Conservation (phyloP, 305 asterid species). For the Ajuga reptans region DNA sequence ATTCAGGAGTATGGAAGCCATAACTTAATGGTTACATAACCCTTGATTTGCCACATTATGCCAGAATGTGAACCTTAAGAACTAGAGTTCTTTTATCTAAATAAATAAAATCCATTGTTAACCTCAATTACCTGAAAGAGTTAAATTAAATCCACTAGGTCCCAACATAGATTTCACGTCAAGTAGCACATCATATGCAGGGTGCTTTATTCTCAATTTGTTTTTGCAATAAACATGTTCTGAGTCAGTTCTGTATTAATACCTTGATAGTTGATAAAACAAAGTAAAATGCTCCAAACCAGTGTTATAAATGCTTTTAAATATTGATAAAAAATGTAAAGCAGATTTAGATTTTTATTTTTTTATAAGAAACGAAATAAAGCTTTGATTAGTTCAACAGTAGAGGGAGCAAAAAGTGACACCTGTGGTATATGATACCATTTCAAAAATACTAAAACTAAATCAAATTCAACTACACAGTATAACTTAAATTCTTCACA, state of each 20-base stretch:
- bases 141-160: not conserved
- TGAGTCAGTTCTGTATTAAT: not conserved
- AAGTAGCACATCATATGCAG: not conserved
- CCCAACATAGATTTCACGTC: constrained; percentile 1
- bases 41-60: not conserved
- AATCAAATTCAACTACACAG: constrained; percentile 4
- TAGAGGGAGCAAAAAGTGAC: not conserved
- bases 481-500: not conserved
- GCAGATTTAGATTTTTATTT: too few relatives aligned
- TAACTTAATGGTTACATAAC: constrained; percentile 8
- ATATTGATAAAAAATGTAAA: not conserved
- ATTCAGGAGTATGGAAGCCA: constrained; percentile 7
- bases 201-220: not conserved
- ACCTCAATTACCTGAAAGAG: not conserved
- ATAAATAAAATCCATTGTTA: not conserved
- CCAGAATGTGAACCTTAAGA: constrained; percentile 11
- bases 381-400: not conserved
- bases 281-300: not conserved
- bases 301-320: not conserved
- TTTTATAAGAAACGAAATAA: too few relatives aligned
- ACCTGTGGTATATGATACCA: not conserved
- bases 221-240: not conserved
- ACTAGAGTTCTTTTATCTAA: not conserved
- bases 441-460: not conserved
- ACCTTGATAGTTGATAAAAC: not conserved